phyloP scores from a whole-genome alignment of 1,284 basidiomycete genomes.

The Malassezia restricta region DNA sequence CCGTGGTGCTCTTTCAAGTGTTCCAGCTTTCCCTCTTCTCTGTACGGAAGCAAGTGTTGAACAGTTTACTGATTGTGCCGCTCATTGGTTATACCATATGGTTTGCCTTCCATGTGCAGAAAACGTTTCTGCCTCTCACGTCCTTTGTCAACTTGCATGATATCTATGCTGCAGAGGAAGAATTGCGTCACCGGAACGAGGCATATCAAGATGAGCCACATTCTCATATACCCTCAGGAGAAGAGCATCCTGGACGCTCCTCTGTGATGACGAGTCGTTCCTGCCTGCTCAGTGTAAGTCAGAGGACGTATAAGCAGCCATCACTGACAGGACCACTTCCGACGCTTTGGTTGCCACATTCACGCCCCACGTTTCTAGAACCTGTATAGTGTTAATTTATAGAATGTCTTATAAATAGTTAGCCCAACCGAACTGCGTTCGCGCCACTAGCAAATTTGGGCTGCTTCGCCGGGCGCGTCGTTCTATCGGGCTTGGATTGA shows the following conservation, averaged over 20 bases:
- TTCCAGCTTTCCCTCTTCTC: constrained; percentile 59
- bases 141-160: constrained; percentile 52
- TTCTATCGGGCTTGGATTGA: not conserved
- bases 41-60: constrained; percentile 61
- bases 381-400: not conserved
- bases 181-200: not conserved
- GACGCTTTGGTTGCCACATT: constrained; percentile 33
- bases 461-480: not conserved
- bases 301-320: constrained; percentile 36
- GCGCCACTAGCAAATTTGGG: constrained; percentile 14
- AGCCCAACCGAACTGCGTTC: constrained; percentile 12
- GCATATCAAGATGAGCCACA: not conserved
- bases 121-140: constrained; percentile 63
- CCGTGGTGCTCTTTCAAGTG: constrained; percentile 37
- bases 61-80: constrained; percentile 66
- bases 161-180: constrained; percentile 24
- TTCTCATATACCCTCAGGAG: not conserved
- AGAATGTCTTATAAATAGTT: not conserved
- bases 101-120: constrained; percentile 68
- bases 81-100: constrained; percentile 63
- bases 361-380: not conserved
- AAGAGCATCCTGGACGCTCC: not conserved
- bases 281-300: not conserved
- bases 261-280: no score
- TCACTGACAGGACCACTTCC: constrained; percentile 36